Evolutionary conservation across 2,329 filamentous ascomycete genomes (phyloP), one percentile per base, ranked within the genome.

Genomic region (Trichoderma guizhouense): DNA sequence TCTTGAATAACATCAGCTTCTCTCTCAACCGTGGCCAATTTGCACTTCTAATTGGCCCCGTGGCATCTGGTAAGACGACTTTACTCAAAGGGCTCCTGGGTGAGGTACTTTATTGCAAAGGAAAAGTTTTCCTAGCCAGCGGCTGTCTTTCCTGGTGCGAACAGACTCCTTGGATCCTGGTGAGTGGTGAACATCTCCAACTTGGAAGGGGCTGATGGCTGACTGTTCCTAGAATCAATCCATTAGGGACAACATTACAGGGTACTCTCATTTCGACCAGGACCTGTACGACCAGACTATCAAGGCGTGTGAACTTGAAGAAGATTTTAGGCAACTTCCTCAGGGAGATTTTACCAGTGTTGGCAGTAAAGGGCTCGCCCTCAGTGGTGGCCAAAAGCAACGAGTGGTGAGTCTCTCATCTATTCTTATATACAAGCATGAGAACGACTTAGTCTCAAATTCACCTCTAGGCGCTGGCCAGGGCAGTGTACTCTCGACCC

Each of bases 351-450:
- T 75, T 9, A 85, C 83, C 0, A 75, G 79, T 1, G 77, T 86
- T 51, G 85, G 85, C 2, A 85, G 82, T 64, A 83, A 83, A 43
- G 85, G 85, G 0, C 79, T 85, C 64, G 81, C 80, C 5, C 77
- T 87, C 0, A 85, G 83, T 5, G 85, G 85, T 8, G 85, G 85
- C 0, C 85, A 87, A 73, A 83, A 82, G 72, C 82, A 84, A 66
- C 80, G 83, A 14, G 77, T 85, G 8, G 81, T 79, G 75, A 79
- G 77, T 57, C 0, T 55, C n/a, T 18, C 7, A 7, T 11, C 1
- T 39, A 34, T n/a, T 36, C 8, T 28, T 12, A 21, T 18, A 32
- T 30, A 21, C 18, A 60, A 18, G 8, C 18, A 32, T 24, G 5
- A 2, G 11, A 58, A 30, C 8, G 8, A 39, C 18, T n/a, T 14